Evolutionary conservation across 140 eudicot species (phyloP).

Genomic region (Erigeron philadelphicus): DNA sequence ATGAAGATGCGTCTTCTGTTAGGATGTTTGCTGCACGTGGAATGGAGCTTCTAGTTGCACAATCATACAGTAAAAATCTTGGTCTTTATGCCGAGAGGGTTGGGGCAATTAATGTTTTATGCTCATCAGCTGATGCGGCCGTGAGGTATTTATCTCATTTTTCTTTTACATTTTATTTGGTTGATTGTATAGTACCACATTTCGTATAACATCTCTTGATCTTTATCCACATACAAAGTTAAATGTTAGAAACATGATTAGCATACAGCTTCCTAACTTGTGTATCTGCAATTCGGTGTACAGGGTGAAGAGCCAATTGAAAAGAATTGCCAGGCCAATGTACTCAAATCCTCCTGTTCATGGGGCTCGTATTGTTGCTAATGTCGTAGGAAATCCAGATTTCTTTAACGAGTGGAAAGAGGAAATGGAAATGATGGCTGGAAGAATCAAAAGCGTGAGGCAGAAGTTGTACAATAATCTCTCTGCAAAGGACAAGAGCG

Average conservation of each 20-base stretch:
- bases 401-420: conserved; percentile 89
- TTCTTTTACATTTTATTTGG: background rate
- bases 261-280: conserved; percentile 2
- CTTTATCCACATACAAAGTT: background rate
- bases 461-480: conserved; percentile 73
- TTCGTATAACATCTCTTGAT: background rate
- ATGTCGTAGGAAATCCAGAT: conserved; percentile 74
- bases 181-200: background rate
- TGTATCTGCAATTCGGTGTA: conserved; percentile 4
- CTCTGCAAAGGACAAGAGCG: conserved; percentile 64
- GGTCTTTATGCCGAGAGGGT: conserved; percentile 96
- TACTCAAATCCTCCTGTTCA: conserved; percentile 97
- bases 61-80: conserved; percentile 86
- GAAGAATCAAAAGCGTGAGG: conserved; percentile 87
- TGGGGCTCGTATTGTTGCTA: conserved; percentile 90
- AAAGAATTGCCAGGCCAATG: conserved; percentile 96
- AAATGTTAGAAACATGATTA: background rate
- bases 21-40: conserved; percentile 93
- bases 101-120: conserved; percentile 91
- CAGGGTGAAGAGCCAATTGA: conserved; percentile 96
- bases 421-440: conserved; percentile 99
- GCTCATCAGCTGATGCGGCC: conserved; percentile 89
- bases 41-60: conserved; percentile 92
- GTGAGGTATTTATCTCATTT: conserved; percentile 46
- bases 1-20: conserved; percentile 93